Evolutionary conservation across 2,329 filamentous ascomycete genomes (phyloP).

Genomic region (Akanthomyces muscarius): DNA sequence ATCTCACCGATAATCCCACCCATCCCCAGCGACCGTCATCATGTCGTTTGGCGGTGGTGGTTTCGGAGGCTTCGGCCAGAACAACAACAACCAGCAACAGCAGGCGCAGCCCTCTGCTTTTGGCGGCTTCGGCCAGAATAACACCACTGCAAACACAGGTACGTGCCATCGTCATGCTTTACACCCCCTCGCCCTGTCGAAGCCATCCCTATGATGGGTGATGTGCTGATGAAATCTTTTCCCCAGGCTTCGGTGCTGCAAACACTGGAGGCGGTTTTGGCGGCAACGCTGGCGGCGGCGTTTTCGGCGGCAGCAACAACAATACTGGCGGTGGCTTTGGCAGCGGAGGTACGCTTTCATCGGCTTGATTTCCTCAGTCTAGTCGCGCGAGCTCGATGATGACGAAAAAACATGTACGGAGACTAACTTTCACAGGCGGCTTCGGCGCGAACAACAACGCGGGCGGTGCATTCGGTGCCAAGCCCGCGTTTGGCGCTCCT

Average conservation of each 20-base stretch:
- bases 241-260: conserved; percentile 31
- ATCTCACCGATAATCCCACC: neutral
- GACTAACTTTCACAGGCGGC: conserved; percentile 26
- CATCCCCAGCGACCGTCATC: conserved; percentile 24
- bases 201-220: conserved; percentile 19
- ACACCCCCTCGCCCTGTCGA: conserved; percentile 17
- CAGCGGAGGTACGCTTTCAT: conserved; percentile 29
- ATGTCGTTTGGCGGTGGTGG: conserved; percentile 56
- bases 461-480: conserved; percentile 34
- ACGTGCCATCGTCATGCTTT: conserved; percentile 33
- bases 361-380: neutral
- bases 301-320: conserved; percentile 39
- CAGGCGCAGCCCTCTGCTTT: conserved; percentile 43
- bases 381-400: neutral
- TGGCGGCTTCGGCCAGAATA: conserved; percentile 52
- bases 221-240: conserved; percentile 23
- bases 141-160: conserved; percentile 45
- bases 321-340: conserved; percentile 35
- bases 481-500: conserved; percentile 53
- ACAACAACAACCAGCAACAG: conserved; percentile 44
- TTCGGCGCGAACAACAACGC: conserved; percentile 32
- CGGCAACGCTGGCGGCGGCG: conserved; percentile 22
- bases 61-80: conserved; percentile 56
- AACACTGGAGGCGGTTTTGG: neutral
- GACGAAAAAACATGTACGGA: conserved; percentile 12